A percentile compares a stretch with the other conserved stretches of the same genome.
Conservation (phyloP, 768 basidiomycete genomes). For the Phanerochaete carnosa region DNA sequence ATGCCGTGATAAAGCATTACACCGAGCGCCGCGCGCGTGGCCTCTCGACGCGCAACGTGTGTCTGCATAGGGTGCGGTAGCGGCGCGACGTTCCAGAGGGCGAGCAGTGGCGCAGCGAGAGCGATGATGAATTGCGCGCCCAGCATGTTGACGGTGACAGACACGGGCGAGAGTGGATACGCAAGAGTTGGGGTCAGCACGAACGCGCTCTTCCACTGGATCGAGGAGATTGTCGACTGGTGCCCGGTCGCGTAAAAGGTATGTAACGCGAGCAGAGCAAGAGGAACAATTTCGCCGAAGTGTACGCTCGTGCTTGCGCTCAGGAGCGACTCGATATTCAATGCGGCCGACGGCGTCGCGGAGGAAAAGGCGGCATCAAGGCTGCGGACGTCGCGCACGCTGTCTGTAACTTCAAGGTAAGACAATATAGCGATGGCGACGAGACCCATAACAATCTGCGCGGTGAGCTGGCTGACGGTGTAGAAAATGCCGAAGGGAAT, state of each 20-base stretch:
- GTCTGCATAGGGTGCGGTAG: slow-evolving; percentile 28
- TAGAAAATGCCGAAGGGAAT: slow-evolving; percentile 62
- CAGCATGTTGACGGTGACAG: slow-evolving; percentile 75
- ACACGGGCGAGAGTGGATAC: slow-evolving; percentile 72
- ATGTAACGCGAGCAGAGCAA: slow-evolving; percentile 75
- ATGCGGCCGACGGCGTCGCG: slow-evolving; percentile 40
- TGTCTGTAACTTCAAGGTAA: slow-evolving; percentile 79
- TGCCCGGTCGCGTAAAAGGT: slow-evolving; percentile 90
- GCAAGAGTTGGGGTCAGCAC: slow-evolving; percentile 64
- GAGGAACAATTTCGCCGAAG: slow-evolving; percentile 68
- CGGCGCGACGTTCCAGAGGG: slow-evolving; percentile 83
- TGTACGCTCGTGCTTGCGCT: slow-evolving; percentile 32
- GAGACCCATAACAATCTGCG: slow-evolving; percentile 73
- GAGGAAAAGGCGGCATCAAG: slow-evolving; percentile 51
- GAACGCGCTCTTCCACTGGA: slow-evolving; percentile 97
- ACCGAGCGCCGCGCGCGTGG: slow-evolving; percentile 53
- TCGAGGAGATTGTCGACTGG: slow-evolving; percentile 80
- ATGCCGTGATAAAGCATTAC: slow-evolving; percentile 67
- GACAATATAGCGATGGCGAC: slow-evolving; percentile 65
- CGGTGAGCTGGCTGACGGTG: slow-evolving; percentile 71
- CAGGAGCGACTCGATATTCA: slow-evolving; percentile 31
- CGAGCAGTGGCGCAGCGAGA: slow-evolving; percentile 67
- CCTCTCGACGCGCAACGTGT: slow-evolving; percentile 35
- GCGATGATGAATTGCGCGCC: slow-evolving; percentile 68
- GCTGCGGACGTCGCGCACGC: slow-evolving; percentile 64